phyloP scores from a whole-genome alignment of 805 yeast species.

The Hermanozyma aechmeae region DNA sequence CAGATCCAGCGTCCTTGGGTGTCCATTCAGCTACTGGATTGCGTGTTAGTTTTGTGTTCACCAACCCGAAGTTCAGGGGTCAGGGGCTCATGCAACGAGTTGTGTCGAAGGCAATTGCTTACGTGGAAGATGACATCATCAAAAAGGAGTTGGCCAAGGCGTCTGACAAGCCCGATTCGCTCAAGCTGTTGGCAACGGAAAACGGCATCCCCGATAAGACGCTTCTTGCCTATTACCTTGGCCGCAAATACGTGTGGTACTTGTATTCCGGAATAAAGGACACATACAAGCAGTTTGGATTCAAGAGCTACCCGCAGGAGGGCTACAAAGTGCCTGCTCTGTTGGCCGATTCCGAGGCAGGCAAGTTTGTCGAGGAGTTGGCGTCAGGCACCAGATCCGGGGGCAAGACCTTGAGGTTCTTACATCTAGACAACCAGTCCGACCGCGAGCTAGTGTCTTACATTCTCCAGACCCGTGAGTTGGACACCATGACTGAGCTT shows the following conservation, averaged over 20 bases:
- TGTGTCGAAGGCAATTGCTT: conserved; percentile 17
- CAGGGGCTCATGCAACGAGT: conserved; percentile 21
- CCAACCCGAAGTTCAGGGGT: conserved; percentile 15
- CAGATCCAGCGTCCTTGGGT: conserved; percentile 23
- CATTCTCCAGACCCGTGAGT: conserved; percentile 25
- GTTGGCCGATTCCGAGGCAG: conserved; percentile 9
- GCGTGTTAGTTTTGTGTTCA: conserved; percentile 18
- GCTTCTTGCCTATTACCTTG: conserved; percentile 24
- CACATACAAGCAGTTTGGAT: conserved; percentile 59
- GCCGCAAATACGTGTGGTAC: conserved; percentile 29
- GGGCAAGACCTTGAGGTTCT: conserved; percentile 22
- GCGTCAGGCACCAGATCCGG: conserved; percentile 3
- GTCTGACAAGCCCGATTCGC: conserved; percentile 16
- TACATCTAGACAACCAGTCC: conserved; percentile 12
- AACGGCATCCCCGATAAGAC: conserved; percentile 18
- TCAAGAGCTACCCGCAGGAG: conserved; percentile 26
- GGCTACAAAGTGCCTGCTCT: conserved; percentile 22
- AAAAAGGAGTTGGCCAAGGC: conserved; percentile 14
- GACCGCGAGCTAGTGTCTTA: conserved; percentile 22
- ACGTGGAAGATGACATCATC: conserved; percentile 21
- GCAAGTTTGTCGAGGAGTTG: conserved; percentile 14
- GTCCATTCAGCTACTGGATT: conserved; percentile 21
- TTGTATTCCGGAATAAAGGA: conserved; percentile 70
- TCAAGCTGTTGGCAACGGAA: conserved; percentile 20
- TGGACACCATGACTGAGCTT: conserved; percentile 27